Conservation (phyloP, 176 grass and related monocot genomes). For the Lolium rigidum region DNA sequence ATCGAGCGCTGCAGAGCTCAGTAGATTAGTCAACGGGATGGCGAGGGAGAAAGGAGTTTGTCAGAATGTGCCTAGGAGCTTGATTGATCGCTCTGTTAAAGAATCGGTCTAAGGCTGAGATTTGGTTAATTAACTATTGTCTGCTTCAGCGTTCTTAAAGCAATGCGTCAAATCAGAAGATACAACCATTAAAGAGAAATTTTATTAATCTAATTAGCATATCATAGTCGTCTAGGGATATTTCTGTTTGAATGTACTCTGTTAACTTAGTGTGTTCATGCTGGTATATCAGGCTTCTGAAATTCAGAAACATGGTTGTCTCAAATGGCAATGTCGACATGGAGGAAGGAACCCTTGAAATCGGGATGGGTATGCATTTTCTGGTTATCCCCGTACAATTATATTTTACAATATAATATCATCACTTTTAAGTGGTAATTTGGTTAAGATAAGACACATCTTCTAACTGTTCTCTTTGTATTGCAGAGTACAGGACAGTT, state of each 20-base stretch:
- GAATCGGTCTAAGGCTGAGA: background rate
- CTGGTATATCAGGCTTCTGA: conserved; percentile 36
- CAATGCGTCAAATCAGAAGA: background rate
- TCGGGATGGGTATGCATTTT: conserved; percentile 59
- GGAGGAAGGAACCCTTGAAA: conserved; percentile 74
- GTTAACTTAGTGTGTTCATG: background rate
- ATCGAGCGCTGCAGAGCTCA: conserved; percentile 3
- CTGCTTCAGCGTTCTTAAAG: background rate
- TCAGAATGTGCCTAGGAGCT: background rate
- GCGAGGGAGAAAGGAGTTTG: background rate
- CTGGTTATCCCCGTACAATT: conserved; percentile 1
- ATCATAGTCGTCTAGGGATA: background rate
- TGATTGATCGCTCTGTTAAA: background rate
- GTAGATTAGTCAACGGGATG: background rate
- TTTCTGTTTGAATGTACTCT: conserved; percentile 5
- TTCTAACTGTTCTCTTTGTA: conserved; percentile 29
- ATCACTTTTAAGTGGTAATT: background rate
- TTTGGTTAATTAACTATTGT: conserved; percentile 7
- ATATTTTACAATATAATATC: background rate
- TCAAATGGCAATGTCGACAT: conserved; percentile 55
- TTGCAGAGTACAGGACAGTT: conserved; percentile 77
- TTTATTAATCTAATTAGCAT: conserved; percentile 15
- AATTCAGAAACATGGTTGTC: conserved; percentile 57
- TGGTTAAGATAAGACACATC: no score
- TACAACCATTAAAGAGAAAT: background rate